A percentile compares a stretch with the other conserved stretches of the same genome.
These are phyloP conservation scores for Colletotrichum sp. DNA, from an alignment of 2,329 filamentous ascomycete species.

Conservation along the genomic window DNA sequence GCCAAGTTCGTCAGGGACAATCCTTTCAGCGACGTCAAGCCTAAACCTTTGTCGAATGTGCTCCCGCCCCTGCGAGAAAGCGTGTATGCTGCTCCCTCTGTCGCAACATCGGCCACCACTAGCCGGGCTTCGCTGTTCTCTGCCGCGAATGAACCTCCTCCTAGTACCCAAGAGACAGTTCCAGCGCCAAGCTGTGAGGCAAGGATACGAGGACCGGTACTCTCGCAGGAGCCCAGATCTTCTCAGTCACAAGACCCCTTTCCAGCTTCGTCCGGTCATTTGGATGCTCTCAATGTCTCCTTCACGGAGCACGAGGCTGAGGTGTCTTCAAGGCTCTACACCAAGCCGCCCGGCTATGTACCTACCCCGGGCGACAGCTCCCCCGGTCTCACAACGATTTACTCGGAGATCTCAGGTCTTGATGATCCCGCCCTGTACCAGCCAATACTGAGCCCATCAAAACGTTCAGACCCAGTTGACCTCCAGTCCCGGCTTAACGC, in stretches of 20 bases:
- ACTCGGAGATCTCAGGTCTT: background rate
- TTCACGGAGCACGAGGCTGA: background rate
- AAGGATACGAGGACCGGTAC: background rate
- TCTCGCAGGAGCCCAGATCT: background rate
- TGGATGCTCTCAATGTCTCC: background rate
- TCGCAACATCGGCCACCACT: background rate
- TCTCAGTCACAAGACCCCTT: background rate
- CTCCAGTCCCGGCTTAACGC: constrained; percentile 4
- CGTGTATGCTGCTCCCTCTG: background rate
- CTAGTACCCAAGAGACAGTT: background rate
- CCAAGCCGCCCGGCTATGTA: background rate
- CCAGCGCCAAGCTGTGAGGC: background rate
- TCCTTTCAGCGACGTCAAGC: background rate
- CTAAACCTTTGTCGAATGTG: background rate
- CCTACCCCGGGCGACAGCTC: background rate
- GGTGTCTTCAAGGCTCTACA: background rate
- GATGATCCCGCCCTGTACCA: background rate
- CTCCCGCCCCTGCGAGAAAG: background rate
- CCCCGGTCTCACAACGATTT: background rate
- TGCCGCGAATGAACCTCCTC: background rate
- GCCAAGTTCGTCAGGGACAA: background rate
- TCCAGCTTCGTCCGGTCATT: background rate
- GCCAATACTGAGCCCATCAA: background rate
- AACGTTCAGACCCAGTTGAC: background rate
- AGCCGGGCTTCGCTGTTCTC: constrained; percentile 6